Conservation (phyloP, 129 eudicot species). For the Pittosporum tobira region DNA sequence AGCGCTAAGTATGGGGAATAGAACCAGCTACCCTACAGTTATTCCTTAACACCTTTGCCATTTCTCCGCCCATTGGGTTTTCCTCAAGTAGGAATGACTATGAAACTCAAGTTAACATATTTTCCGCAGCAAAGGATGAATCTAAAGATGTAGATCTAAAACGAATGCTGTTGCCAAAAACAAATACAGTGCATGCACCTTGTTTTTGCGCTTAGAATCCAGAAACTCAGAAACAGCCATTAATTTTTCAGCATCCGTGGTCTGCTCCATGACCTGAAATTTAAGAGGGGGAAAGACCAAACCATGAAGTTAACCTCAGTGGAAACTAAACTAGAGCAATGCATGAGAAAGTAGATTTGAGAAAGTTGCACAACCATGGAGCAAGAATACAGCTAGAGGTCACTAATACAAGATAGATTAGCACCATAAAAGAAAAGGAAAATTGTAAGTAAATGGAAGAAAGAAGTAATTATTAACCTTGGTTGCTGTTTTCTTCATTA, state of each 20-base stretch:
- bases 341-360: neutral
- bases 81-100: too few species aligned
- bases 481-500: conserved; percentile 97
- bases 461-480: conserved; percentile 38
- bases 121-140: too few species aligned
- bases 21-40: too few species aligned
- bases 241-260: conserved; percentile 76
- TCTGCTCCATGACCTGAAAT: conserved; percentile 85
- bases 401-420: neutral
- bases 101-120: too few species aligned
- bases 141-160: too few species aligned
- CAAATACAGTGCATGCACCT: neutral
- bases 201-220: conserved; percentile 68
- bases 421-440: neutral
- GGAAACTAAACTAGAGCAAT: neutral
- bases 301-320: neutral
- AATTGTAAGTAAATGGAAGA: neutral
- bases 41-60: too few species aligned
- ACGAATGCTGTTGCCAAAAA: too few species aligned
- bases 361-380: neutral
- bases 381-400: neutral
- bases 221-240: conserved; percentile 88
- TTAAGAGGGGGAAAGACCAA: neutral
- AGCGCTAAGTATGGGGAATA: too few species aligned
- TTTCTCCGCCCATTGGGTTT: too few species aligned